Base-by-base conservation (phyloP, 768 basidiomycete species). In the Tulasnella sp. region DNA sequence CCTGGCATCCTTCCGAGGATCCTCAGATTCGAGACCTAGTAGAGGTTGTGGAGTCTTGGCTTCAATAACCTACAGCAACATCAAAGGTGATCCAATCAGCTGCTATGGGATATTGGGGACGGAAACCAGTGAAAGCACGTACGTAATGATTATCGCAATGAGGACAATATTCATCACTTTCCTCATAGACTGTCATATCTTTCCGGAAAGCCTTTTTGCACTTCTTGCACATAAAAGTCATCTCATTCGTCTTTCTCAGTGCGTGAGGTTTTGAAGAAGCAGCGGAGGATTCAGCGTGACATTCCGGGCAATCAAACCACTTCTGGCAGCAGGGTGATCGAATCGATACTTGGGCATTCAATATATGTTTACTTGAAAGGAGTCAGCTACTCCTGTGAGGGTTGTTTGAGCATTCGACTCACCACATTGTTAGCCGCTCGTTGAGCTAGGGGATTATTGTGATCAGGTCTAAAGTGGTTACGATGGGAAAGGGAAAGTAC, bases 101-200 rank as follows among this genome's bases (percentile, higher is more conserved):
- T 12, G 15, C 10, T 20, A 25, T 24, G 7, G 6, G 12, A 5
- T 20, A 9, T 13, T 16, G 20, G 31, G 27, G 55, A 27, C 2
- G 25, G 33, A 27, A 22, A 29, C 15, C n/a, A n/a, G 13, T 22
- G 10, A 16, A 25, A 15, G 16, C n/a, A 71, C 84, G 59, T 62
- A 93, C 95, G 64, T 92, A 99, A 63, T 92, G 92, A 63, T 98
- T 98, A 66, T 96, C 95, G 62, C 95, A 96, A 66, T 95, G 84
- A 0, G 93, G 95, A 63, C 95, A 98, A 63, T 81, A 98, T 66
- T 99, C 95, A 63, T 98, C 92, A 61, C 89, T 90, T 64, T 99
- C 93, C 59, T 98, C 93, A 61, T 88, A 98, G 5, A 65, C 66
- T 0, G 72, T 57, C 89, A 96, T 91, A 66, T 96, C 90, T 69